Evolutionary conservation across 768 basidiomycete species (phyloP).

Genomic region (Psilocybe subaeruginosa): DNA sequence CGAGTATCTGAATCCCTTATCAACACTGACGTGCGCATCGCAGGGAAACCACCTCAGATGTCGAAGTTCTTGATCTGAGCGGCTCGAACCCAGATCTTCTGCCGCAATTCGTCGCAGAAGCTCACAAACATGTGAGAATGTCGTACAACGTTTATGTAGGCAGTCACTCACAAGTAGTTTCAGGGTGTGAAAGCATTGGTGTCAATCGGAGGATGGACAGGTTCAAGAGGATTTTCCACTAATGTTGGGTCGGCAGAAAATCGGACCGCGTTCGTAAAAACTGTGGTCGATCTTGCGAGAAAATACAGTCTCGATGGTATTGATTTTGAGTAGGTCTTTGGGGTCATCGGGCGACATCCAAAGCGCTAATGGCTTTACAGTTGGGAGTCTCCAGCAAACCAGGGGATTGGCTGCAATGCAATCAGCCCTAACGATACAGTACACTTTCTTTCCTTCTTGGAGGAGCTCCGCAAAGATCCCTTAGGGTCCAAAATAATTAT

Average conservation of each 20-base stretch:
- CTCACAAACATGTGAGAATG: constrained; percentile 40
- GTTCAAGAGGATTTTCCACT: constrained; percentile 63
- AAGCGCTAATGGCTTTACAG: constrained; percentile 35
- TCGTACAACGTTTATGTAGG: background rate
- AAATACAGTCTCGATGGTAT: constrained; percentile 64
- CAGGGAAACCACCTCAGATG: constrained; percentile 42
- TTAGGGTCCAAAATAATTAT: constrained; percentile 62
- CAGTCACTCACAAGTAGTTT: background rate
- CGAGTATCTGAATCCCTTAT: constrained; percentile 1
- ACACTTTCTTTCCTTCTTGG: constrained; percentile 82
- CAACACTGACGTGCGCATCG: background rate
- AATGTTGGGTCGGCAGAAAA: constrained; percentile 60
- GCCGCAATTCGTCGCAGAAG: constrained; percentile 57
- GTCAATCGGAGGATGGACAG: constrained; percentile 75
- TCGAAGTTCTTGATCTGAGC: constrained; percentile 34
- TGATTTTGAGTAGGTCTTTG: constrained; percentile 48
- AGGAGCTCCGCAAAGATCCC: constrained; percentile 63
- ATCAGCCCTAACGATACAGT: constrained; percentile 64
- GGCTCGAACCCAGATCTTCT: constrained; percentile 53
- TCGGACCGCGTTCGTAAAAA: constrained; percentile 65
- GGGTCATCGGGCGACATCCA: background rate
- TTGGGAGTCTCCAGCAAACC: constrained; percentile 84
- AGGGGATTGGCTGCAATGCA: constrained; percentile 75
- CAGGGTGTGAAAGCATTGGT: constrained; percentile 62
- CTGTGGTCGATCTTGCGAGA: constrained; percentile 50